Percentiles rank a stretch among this genome's conserved stretches.
Evolutionary conservation across 352 stramenopile genomes (phyloP).

Genomic region (Pythium phragmitis): DNA sequence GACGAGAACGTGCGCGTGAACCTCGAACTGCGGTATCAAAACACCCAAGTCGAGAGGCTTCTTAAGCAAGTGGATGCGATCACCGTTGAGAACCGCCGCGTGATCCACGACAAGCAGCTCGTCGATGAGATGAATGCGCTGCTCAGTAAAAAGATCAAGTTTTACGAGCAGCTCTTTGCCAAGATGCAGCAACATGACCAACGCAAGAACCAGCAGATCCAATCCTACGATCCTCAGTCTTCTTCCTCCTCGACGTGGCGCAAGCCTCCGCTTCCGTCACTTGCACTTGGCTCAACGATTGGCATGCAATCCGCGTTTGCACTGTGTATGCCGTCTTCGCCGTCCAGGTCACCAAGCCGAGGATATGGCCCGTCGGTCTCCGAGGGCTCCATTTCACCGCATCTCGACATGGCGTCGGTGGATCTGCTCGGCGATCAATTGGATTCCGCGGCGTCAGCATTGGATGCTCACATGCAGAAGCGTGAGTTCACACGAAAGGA

Average conservation of each 20-base stretch:
- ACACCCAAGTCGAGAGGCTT: conserved; percentile 49
- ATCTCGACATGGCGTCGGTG: conserved; percentile 18
- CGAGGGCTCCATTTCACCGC: background rate
- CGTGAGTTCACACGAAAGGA: conserved; percentile 55
- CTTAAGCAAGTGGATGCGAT: conserved; percentile 50
- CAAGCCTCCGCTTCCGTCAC: conserved; percentile 39
- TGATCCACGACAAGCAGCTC: conserved; percentile 48
- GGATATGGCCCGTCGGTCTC: background rate
- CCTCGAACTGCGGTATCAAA: conserved; percentile 63
- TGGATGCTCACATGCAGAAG: conserved; percentile 47
- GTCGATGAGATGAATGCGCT: conserved; percentile 63
- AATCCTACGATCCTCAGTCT: too few species aligned
- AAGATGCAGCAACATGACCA: conserved; percentile 63
- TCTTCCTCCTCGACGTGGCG: conserved; percentile 14
- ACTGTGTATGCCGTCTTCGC: conserved; percentile 16
- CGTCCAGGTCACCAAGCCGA: conserved; percentile 19
- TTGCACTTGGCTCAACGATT: conserved; percentile 20
- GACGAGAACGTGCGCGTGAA: conserved; percentile 66
- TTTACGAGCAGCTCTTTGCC: conserved; percentile 65
- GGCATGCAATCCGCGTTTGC: conserved; percentile 23
- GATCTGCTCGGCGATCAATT: conserved; percentile 35
- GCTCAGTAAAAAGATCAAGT: conserved; percentile 60
- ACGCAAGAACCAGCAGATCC: conserved; percentile 12
- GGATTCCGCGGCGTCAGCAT: conserved; percentile 35
- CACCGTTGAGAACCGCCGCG: conserved; percentile 34